Evolutionary conservation across 2,329 filamentous ascomycete genomes (phyloP), one percentile per base, ranked within the genome.

Genomic region (Penicillium concentricum): DNA sequence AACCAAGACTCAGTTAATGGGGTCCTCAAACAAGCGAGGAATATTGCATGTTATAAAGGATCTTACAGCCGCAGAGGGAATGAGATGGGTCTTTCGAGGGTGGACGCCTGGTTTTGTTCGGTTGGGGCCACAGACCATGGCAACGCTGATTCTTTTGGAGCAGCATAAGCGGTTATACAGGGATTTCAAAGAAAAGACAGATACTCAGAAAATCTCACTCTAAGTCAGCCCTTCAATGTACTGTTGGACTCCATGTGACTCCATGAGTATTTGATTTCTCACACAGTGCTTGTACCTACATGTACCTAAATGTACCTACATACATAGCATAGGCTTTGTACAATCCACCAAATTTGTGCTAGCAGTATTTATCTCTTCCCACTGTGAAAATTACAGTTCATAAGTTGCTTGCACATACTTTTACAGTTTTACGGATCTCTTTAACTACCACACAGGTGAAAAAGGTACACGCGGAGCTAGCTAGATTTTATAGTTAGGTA

Each of bases 1-100:
- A 30, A 87, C 96, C 76, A 95, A 95, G 81, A 96, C 91, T 10
- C 82, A 90, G 24, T 84, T 95, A 67, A 96, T 96, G 91, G 60
- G 53, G 72, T 78, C 41, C 72, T 77, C 59, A 69, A 78, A 60
- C 74, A 83, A 61, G 79, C 82, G 26, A 75, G 94, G 30, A 61
- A 55, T 62, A 12, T n/a, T 83, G 3, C 78, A 78, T 54, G 73
- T 92, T 22, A 75, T 95, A 52, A 76, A 78, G 41, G 85, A 90
- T 43, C 86, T 92, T 32, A 89, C 87, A 62, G 82, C 79, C 53
- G 78, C 83, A 18, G 90, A 95, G 69, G 91, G 91, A 2, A 72
- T 90, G 48, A 76, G 82, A 43, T 96, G 91, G 91, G 87, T 93
- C 83, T 95, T 95, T 76, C 90, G 90, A 74, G 91, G 91, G 59